Evolutionary conservation across 2,329 filamentous ascomycete species (phyloP), one percentile per base, ranked within the genome.

Genomic region (Nothopassalora personata): DNA sequence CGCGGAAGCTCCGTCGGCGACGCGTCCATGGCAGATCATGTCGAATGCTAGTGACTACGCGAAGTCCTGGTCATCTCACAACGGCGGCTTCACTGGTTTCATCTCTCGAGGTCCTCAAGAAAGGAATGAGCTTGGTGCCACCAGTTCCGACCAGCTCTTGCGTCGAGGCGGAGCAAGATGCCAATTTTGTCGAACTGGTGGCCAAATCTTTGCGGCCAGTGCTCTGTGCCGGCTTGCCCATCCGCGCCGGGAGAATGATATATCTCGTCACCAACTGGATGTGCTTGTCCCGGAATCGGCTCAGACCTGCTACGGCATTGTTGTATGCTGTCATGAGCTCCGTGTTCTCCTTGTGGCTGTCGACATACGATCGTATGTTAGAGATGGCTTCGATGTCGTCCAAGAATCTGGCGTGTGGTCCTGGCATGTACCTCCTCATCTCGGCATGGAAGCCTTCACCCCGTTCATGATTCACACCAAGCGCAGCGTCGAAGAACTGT

Each of bases 391-490:
- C 70, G n/a, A 83, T 67, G 11, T 77, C 73, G 30, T 78, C 72
- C 5, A 83, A 67, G 63, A 83, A 82, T n/a, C 76, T 71, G 18
- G 77, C 74, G 60, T 83, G 81, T 4, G 77, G 74, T 0, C 78
- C 77, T 2, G 80, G 81, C 81, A 83, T 83, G 62, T 83, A 83
- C 10, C 74, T 72, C 8, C 80, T 74, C 79, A 83, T 82, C 66
- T 82, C 79, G 66, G 64, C 60, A 33, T 66, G 64, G 48, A 67
- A 62, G 9, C 60, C 60, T 19, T 57, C 48, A 34, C 63, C 60
- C 10, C 62, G 54, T 33, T 68, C 66, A 27, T 83, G 81, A 31
- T 78, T 73, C 18, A 83, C 77, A 0, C 78, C 79, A 2, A 83
- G 73, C 1, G 79, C 77, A 6, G 80, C 78, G 62, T 83, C 81